phyloP scores from a whole-genome alignment of 371 early-diverging fungal genomes.

The Mortierella sp. region DNA sequence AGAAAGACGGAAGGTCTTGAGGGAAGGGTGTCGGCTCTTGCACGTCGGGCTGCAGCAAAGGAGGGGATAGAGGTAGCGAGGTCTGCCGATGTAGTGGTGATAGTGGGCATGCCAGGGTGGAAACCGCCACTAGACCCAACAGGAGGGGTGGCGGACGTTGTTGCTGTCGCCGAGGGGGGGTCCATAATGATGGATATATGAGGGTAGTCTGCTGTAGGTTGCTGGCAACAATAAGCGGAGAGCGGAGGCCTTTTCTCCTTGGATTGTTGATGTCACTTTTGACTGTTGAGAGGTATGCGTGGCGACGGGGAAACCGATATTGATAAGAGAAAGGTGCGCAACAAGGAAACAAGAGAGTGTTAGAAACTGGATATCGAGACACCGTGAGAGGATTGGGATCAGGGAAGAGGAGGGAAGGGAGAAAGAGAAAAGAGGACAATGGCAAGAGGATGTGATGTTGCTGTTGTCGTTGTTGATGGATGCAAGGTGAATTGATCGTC shows the following conservation, averaged over 20 bases:
- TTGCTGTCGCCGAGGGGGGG: slow-evolving; percentile 13
- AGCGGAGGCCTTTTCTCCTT: slow-evolving; percentile 10
- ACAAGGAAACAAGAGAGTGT: background rate
- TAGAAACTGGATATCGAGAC: background rate
- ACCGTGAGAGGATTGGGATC: background rate
- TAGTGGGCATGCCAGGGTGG: slow-evolving; percentile 38
- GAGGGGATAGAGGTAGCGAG: slow-evolving; percentile 41
- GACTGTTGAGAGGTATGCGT: background rate
- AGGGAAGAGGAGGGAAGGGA: background rate
- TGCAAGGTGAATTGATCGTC: background rate
- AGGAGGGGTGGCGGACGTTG: slow-evolving; percentile 5
- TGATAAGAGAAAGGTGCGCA: background rate
- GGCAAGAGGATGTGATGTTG: background rate
- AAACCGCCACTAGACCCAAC: background rate
- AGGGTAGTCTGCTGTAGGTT: background rate
- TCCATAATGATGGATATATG: slow-evolving; percentile 16
- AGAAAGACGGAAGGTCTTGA: slow-evolving; percentile 69
- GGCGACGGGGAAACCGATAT: background rate
- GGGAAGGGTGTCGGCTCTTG: slow-evolving; percentile 87
- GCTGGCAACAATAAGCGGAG: slow-evolving; percentile 3
- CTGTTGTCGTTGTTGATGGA: background rate
- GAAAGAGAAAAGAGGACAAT: background rate
- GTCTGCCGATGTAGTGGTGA: slow-evolving; percentile 53
- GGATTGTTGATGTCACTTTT: slow-evolving; percentile 8
- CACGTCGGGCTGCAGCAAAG: slow-evolving; percentile 64